A percentile compares a stretch with the other conserved stretches of the same genome.
Conservation (phyloP, 169 alveolate species). For the Eimeria necatrix region DNA sequence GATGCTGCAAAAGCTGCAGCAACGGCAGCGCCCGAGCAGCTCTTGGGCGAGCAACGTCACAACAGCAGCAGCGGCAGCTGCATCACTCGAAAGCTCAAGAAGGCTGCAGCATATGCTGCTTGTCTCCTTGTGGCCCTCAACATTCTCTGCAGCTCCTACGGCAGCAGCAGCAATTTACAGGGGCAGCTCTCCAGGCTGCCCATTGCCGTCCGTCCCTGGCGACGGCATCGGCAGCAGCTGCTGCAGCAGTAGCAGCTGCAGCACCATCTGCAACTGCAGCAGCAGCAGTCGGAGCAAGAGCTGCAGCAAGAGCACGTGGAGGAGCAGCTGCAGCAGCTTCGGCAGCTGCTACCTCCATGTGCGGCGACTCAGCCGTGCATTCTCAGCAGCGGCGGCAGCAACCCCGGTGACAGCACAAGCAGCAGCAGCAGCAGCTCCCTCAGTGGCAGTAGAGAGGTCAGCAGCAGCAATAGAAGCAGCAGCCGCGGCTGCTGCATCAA, state of each 20-base stretch:
- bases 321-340: too few relatives aligned
- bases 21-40: background rate
- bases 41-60: background rate
- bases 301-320: background rate
- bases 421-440: constrained; percentile 25
- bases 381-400: background rate
- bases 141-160: background rate
- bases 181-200: background rate
- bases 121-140: background rate
- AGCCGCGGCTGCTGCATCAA: constrained; percentile 36
- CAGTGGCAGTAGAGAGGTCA: background rate
- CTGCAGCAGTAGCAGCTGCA: background rate
- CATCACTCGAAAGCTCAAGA: background rate
- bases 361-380: background rate
- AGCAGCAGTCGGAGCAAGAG: background rate
- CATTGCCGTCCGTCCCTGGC: background rate
- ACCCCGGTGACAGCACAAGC: background rate
- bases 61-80: constrained; percentile 58
- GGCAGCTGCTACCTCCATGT: background rate
- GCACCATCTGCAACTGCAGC: background rate
- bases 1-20: constrained; percentile 27
- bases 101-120: background rate
- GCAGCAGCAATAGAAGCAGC: constrained; percentile 14
- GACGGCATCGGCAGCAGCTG: constrained; percentile 1
- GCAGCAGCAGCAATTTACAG: constrained; percentile 14